Percentiles rank a stretch among this genome's conserved stretches.
Conservation (phyloP, 148 eudicot genomes). For the Polygonum aviculare region DNA sequence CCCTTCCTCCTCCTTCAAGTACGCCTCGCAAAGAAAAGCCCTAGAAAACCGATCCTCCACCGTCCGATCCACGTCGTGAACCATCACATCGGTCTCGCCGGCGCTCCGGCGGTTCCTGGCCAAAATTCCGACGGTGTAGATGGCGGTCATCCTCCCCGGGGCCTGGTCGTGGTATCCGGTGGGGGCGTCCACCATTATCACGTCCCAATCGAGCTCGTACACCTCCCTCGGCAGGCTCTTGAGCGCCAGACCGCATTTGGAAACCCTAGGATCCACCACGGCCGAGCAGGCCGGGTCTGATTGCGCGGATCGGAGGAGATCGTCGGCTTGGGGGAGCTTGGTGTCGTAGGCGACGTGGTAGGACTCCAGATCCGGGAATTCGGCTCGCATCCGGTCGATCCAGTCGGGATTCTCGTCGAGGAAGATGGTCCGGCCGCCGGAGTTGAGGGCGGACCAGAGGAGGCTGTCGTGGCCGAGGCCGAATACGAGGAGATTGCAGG, state of each 20-base stretch:
- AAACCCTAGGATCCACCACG: slow-evolving; percentile 16
- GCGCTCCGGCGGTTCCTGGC: slow-evolving; percentile 33
- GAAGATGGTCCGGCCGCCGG: slow-evolving; percentile 38
- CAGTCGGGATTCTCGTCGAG: slow-evolving; percentile 47
- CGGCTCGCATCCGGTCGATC: slow-evolving; percentile 23
- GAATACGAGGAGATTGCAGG: slow-evolving; percentile 41
- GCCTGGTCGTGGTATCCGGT: slow-evolving; percentile 33
- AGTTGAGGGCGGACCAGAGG: slow-evolving; percentile 43
- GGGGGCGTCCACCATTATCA: slow-evolving; percentile 56
- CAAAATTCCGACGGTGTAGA: slow-evolving; percentile 52
- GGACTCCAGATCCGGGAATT: slow-evolving; percentile 24
- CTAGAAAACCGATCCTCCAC: slow-evolving; percentile 45
- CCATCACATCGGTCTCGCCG: slow-evolving; percentile 50
- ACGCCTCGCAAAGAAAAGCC: slow-evolving; percentile 44
- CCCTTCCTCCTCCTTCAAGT: slow-evolving; percentile 34
- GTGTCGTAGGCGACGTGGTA: slow-evolving; percentile 32
- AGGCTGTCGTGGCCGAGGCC: slow-evolving; percentile 45
- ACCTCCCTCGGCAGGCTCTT: slow-evolving; percentile 28
- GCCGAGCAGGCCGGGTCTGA: slow-evolving; percentile 10
- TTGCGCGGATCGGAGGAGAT: slow-evolving; percentile 17
- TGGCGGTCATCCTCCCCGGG: slow-evolving; percentile 54
- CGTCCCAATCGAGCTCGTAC: slow-evolving; percentile 44
- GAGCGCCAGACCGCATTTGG: slow-evolving; percentile 29
- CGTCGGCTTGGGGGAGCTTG: slow-evolving; percentile 26
- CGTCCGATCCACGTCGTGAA: slow-evolving; percentile 46